A percentile compares a stretch with the other conserved stretches of the same genome.
These are phyloP conservation scores for Cladosporium phlei DNA, from an alignment of 2,329 filamentous ascomycete species.

Conservation along the genomic window DNA sequence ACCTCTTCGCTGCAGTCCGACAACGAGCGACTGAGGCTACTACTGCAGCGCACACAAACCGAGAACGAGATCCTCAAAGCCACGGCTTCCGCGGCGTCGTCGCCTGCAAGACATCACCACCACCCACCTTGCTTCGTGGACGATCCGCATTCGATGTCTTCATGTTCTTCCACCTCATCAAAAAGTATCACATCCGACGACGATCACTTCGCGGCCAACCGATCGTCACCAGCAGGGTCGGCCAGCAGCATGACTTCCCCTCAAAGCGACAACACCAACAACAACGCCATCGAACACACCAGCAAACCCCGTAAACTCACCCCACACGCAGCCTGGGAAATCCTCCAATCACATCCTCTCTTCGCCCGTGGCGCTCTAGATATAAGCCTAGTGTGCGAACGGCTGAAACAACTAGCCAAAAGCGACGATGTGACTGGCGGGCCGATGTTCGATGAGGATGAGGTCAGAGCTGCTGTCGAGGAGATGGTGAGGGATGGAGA, in stretches of 20 bases:
- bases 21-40: constrained; percentile 79
- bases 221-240: constrained; percentile 19
- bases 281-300: too few relatives aligned
- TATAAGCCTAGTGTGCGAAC: constrained; percentile 73
- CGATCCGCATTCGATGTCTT: constrained; percentile 23
- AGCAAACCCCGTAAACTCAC: too few relatives aligned
- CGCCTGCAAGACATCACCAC: constrained; percentile 42
- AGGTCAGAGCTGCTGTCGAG: constrained; percentile 69
- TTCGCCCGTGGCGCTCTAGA: constrained; percentile 76
- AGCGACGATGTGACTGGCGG: constrained; percentile 85
- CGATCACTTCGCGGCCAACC: constrained; percentile 20
- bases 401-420: constrained; percentile 66
- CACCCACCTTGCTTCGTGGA: constrained; percentile 36
- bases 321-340: constrained; percentile 71
- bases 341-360: constrained; percentile 74
- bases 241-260: constrained; percentile 16
- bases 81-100: constrained; percentile 53
- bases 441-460: constrained; percentile 77
- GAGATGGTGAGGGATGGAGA: constrained; percentile 70
- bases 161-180: constrained; percentile 17
- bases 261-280: constrained; percentile 46
- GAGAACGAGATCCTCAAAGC: constrained; percentile 91
- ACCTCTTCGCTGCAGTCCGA: constrained; percentile 70
- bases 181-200: constrained; percentile 17
- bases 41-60: constrained; percentile 76